These are phyloP conservation scores for Sporothrix phasma DNA, from an alignment of 2,329 filamentous ascomycete species.

Conservation along the genomic window DNA sequence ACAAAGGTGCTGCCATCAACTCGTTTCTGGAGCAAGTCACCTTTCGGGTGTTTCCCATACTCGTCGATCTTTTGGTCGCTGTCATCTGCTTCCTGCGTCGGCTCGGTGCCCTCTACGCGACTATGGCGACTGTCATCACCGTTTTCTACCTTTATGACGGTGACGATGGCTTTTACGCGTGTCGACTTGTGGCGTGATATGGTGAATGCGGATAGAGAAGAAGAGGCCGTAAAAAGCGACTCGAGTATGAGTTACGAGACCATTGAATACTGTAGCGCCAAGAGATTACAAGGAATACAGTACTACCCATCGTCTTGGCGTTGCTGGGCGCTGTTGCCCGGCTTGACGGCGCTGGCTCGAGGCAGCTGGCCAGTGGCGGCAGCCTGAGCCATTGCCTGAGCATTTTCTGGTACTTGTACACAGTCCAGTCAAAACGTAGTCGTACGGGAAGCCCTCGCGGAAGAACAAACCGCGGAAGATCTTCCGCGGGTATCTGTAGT, in stretches of 20 bases:
- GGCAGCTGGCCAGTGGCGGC: too few species aligned
- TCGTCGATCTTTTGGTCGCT: slow-evolving; percentile 78
- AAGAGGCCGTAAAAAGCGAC: slow-evolving; percentile 97
- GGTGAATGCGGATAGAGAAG: slow-evolving; percentile 88
- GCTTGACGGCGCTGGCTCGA: too few species aligned
- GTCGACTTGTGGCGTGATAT: slow-evolving; percentile 85
- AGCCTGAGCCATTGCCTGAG: too few species aligned
- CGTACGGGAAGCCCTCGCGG: slow-evolving; percentile 97
- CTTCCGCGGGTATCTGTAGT: slow-evolving; percentile 99
- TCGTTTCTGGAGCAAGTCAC: slow-evolving; percentile 93
- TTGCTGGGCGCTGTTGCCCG: too few species aligned
- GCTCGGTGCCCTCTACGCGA: slow-evolving; percentile 83
- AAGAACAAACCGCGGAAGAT: slow-evolving; percentile 99
- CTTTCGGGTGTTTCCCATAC: slow-evolving; percentile 90
- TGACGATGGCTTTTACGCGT: slow-evolving; percentile 88
- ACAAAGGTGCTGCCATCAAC: slow-evolving; percentile 93
- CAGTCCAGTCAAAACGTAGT: slow-evolving; percentile 99
- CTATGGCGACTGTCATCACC: slow-evolving; percentile 80
- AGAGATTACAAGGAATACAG: too few species aligned
- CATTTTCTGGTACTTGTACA: slow-evolving; percentile 99
- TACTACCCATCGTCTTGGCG: too few species aligned
- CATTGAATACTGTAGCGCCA: slow-evolving; percentile 85
- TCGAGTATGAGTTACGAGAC: slow-evolving; percentile 97
- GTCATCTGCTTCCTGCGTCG: slow-evolving; percentile 68
- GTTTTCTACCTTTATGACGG: slow-evolving; percentile 92